Percentiles rank a stretch among this genome's conserved stretches.
phyloP scores from a whole-genome alignment of 2,329 filamentous ascomycete genomes.

The Ophiostoma australiae region DNA sequence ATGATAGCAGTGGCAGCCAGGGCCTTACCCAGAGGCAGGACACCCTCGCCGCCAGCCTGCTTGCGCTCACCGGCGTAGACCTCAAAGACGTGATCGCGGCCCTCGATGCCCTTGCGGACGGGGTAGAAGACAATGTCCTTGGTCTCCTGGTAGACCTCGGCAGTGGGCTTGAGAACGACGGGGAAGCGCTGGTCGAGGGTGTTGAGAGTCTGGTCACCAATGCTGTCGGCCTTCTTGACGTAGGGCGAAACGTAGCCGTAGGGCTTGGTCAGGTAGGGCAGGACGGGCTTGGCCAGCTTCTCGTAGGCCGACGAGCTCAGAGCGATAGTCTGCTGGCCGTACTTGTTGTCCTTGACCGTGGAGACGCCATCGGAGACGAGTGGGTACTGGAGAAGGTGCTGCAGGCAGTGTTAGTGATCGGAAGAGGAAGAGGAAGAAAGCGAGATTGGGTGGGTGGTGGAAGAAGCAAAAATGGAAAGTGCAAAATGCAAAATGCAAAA shows the following conservation, averaged over 20 bases:
- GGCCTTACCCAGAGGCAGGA: conserved; percentile 66
- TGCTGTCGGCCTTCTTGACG: conserved; percentile 70
- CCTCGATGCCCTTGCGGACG: conserved; percentile 55
- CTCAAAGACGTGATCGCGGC: conserved; percentile 56
- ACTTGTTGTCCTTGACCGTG: conserved; percentile 65
- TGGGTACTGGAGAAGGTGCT: conserved; percentile 85
- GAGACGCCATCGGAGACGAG: conserved; percentile 72
- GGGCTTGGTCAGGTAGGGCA: conserved; percentile 73
- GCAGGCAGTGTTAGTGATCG: conserved; percentile 29
- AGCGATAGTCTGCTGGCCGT: conserved; percentile 76
- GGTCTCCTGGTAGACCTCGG: conserved; percentile 62
- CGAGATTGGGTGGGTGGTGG: neutral
- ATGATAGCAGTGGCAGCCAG: conserved; percentile 62
- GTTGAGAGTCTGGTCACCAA: conserved; percentile 67
- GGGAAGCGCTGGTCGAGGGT: conserved; percentile 68
- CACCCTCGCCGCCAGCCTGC: conserved; percentile 58
- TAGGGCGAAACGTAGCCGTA: conserved; percentile 82
- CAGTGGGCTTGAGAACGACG: conserved; percentile 68
- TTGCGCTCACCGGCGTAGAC: conserved; percentile 57
- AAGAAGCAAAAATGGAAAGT: too few species aligned
- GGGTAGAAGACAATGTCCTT: conserved; percentile 59
- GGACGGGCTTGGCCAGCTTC: conserved; percentile 69
- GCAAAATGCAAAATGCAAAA: too few species aligned
- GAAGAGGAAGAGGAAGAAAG: neutral
- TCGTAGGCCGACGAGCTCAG: conserved; percentile 70